Evolutionary conservation across 1,139 yeast genomes (phyloP).

Genomic region (Suhomyces terraborum): DNA sequence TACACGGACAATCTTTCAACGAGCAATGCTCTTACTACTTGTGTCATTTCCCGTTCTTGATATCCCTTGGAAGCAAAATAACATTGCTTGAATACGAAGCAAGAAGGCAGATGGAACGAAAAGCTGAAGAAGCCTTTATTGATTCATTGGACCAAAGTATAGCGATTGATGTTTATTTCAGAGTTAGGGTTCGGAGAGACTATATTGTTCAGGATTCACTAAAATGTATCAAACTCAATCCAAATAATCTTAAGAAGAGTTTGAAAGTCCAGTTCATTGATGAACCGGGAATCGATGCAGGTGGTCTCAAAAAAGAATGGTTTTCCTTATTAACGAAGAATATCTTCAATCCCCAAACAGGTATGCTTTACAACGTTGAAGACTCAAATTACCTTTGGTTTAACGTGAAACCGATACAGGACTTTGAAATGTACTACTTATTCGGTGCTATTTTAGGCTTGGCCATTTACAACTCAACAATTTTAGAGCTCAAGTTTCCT

Average conservation of each 20-base stretch:
- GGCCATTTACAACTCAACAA: slow-evolving; percentile 88
- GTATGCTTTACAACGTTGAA: slow-evolving; percentile 61
- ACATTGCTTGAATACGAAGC: slow-evolving; percentile 82
- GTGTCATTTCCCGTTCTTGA: slow-evolving; percentile 81
- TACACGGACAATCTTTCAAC: slow-evolving; percentile 38
- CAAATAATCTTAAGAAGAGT: slow-evolving; percentile 69
- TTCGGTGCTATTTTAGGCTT: slow-evolving; percentile 87
- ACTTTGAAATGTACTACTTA: slow-evolving; percentile 61
- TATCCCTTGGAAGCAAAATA: slow-evolving; percentile 82
- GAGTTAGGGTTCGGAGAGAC: slow-evolving; percentile 66
- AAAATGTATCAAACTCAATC: slow-evolving; percentile 58
- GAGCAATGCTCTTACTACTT: slow-evolving; percentile 50
- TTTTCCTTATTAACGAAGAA: slow-evolving; percentile 70
- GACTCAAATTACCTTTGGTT: slow-evolving; percentile 83
- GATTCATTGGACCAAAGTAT: slow-evolving; percentile 65
- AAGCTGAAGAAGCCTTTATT: slow-evolving; percentile 88
- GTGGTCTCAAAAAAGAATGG: slow-evolving; percentile 94
- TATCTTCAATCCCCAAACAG: slow-evolving; percentile 65
- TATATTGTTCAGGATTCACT: slow-evolving; percentile 76
- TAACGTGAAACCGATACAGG: slow-evolving; percentile 47
- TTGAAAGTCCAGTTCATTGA: slow-evolving; percentile 75
- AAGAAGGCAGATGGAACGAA: slow-evolving; percentile 75
- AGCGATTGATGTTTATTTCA: slow-evolving; percentile 66
- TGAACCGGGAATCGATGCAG: slow-evolving; percentile 94
- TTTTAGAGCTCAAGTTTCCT: slow-evolving; percentile 78